phyloP scores from a whole-genome alignment of 169 alveolate species.

The Eimeria acervulina region DNA sequence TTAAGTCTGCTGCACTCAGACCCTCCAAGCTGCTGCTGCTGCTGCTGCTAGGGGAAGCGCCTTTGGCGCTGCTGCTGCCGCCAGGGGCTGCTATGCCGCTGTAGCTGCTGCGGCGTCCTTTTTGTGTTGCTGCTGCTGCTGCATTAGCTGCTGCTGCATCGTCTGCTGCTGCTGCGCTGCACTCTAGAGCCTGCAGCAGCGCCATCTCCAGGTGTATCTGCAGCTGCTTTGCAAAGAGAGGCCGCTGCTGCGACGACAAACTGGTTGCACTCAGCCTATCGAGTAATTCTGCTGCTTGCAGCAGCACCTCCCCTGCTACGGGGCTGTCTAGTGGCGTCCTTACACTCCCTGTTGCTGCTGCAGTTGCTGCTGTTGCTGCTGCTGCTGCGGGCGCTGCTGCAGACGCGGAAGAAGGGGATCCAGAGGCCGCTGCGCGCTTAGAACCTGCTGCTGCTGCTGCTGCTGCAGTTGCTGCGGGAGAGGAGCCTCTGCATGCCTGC shows the following conservation, averaged over 20 bases:
- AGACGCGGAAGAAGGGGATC: neutral
- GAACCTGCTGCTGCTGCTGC: neutral
- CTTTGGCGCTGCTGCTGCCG: neutral
- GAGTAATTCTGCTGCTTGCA: slow-evolving; percentile 54
- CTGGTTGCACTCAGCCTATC: slow-evolving; percentile 44
- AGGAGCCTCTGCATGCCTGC: neutral
- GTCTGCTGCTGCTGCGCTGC: slow-evolving; percentile 62
- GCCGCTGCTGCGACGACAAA: slow-evolving; percentile 75
- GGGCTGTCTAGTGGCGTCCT: slow-evolving; percentile 40
- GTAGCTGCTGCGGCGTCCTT: slow-evolving; percentile 23
- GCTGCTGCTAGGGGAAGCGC: slow-evolving; percentile 11
- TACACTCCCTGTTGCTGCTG: slow-evolving; percentile 29
- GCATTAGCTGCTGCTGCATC: neutral
- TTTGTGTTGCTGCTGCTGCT: neutral
- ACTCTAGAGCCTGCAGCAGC: neutral
- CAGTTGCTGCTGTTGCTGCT: slow-evolving; percentile 77
- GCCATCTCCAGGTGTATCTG: slow-evolving; percentile 71
- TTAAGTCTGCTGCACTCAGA: slow-evolving; percentile 2
- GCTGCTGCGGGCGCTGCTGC: slow-evolving; percentile 54
- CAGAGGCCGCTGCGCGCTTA: neutral
- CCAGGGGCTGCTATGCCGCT: slow-evolving; percentile 49
- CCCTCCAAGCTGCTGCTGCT: too few relatives aligned
- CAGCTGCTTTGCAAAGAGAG: slow-evolving; percentile 70
- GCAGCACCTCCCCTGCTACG: slow-evolving; percentile 59
- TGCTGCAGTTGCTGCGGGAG: neutral